These are phyloP conservation scores for Yamadazyma olivae DNA, from an alignment of 805 yeast species.

Conservation along the genomic window DNA sequence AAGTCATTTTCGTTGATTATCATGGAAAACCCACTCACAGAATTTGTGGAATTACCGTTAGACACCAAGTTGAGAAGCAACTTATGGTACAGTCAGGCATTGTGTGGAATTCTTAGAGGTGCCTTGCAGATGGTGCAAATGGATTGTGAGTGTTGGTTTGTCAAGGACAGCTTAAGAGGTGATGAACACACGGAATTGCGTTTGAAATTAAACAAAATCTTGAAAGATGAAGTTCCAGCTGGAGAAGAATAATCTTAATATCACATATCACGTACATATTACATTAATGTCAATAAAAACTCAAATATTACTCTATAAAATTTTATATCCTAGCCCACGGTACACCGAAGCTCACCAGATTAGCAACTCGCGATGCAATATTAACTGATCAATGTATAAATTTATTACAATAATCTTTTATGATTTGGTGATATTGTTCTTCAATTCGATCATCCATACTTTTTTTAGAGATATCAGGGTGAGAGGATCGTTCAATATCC, in stretches of 20 bases:
- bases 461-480: constrained; percentile 39
- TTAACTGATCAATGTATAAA: too few relatives aligned
- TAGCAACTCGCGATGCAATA: too few relatives aligned
- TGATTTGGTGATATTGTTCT: constrained; percentile 31
- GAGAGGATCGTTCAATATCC: constrained; percentile 38
- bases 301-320: too few relatives aligned
- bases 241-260: constrained; percentile 73
- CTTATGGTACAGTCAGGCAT: constrained; percentile 89
- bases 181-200: constrained; percentile 78
- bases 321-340: too few relatives aligned
- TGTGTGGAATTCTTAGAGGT: constrained; percentile 88
- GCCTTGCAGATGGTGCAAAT: constrained; percentile 94
- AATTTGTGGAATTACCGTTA: constrained; percentile 87
- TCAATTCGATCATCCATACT: constrained; percentile 33
- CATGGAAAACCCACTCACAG: constrained; percentile 87
- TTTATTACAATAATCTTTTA: constrained; percentile 9
- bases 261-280: too few relatives aligned
- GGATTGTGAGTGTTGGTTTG: constrained; percentile 79
- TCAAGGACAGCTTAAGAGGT: constrained; percentile 79
- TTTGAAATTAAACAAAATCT: constrained; percentile 63
- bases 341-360: too few relatives aligned
- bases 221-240: constrained; percentile 94
- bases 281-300: too few relatives aligned
- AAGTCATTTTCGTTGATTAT: constrained; percentile 71
- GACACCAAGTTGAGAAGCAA: constrained; percentile 67